Conservation (phyloP, 306 rosid genomes). For the Vigna trinervia region DNA sequence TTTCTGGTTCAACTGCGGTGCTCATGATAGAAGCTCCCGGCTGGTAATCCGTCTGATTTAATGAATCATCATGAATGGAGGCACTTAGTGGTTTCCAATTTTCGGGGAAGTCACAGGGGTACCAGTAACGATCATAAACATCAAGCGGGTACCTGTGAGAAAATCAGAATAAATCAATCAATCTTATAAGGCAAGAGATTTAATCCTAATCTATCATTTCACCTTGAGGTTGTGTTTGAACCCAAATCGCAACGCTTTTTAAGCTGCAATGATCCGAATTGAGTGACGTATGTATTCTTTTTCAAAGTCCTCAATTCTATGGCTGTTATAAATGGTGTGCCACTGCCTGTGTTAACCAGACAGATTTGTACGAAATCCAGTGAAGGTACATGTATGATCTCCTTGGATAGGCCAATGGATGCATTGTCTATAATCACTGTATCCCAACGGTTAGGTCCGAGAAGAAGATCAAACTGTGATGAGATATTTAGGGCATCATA, state of each 20-base stretch:
- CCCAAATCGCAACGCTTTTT: conserved; percentile 30
- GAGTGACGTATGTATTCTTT: conserved; percentile 25
- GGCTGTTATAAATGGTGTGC: conserved; percentile 56
- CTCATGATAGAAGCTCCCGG: conserved; percentile 35
- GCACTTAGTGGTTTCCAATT: not conserved
- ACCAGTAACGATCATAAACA: conserved; percentile 43
- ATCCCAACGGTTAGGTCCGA: conserved; percentile 52
- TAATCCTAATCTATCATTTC: not conserved
- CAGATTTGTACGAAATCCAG: conserved; percentile 44
- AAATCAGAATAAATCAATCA: not conserved
- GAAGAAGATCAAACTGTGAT: conserved; percentile 50
- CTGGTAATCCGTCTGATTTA: not conserved
- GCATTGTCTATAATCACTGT: conserved; percentile 15
- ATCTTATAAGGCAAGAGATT: not conserved
- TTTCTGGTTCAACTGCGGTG: conserved; percentile 37
- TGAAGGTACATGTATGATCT: conserved; percentile 48
- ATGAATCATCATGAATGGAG: not conserved
- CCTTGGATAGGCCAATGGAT: fast-evolving
- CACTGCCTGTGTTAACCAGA: conserved; percentile 46
- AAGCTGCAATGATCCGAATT: conserved; percentile 12
- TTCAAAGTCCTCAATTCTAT: conserved; percentile 50
- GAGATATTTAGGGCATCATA: conserved; percentile 42
- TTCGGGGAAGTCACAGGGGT: too few species aligned
- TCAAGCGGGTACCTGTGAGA: conserved; percentile 44
- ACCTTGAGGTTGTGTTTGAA: conserved; percentile 28